phyloP scores from a whole-genome alignment of 1,139 yeast species.

The Kodamaea fungicola region DNA sequence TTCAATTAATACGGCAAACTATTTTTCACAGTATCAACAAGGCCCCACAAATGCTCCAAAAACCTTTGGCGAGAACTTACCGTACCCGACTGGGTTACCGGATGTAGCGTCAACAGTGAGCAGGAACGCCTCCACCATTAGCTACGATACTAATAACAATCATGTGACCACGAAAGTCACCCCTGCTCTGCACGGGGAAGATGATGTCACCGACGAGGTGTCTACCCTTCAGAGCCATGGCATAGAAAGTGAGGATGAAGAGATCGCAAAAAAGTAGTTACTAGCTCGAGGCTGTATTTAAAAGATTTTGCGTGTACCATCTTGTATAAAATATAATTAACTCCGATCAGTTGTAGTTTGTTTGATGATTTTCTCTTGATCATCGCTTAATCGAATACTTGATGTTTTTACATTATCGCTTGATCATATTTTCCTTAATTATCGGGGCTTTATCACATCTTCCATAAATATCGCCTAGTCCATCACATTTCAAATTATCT shows the following conservation, averaged over 20 bases:
- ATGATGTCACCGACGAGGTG: conserved; percentile 12
- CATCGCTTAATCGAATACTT: too few relatives aligned
- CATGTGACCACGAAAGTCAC: neutral
- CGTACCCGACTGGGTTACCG: conserved; percentile 14
- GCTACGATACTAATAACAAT: neutral
- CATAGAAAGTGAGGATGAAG: conserved; percentile 2
- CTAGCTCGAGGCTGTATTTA: neutral
- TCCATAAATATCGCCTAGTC: too few relatives aligned
- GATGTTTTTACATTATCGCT: too few relatives aligned
- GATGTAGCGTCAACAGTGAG: conserved; percentile 10
- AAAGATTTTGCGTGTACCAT: too few relatives aligned
- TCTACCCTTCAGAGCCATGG: conserved; percentile 14
- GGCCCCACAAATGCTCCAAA: neutral
- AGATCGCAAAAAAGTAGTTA: neutral
- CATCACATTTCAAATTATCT: too few relatives aligned
- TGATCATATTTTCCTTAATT: too few relatives aligned
- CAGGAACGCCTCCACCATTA: neutral
- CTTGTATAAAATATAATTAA: too few relatives aligned
- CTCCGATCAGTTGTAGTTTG: too few relatives aligned
- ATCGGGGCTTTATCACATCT: too few relatives aligned
- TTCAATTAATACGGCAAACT: conserved; percentile 17
- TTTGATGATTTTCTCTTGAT: too few relatives aligned
- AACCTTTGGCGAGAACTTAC: conserved; percentile 12
- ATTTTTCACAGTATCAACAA: conserved; percentile 15
- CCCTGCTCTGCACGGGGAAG: conserved; percentile 1